Base-by-base conservation (phyloP, 305 asterid genomes). In the Rubia balearica region DNA sequence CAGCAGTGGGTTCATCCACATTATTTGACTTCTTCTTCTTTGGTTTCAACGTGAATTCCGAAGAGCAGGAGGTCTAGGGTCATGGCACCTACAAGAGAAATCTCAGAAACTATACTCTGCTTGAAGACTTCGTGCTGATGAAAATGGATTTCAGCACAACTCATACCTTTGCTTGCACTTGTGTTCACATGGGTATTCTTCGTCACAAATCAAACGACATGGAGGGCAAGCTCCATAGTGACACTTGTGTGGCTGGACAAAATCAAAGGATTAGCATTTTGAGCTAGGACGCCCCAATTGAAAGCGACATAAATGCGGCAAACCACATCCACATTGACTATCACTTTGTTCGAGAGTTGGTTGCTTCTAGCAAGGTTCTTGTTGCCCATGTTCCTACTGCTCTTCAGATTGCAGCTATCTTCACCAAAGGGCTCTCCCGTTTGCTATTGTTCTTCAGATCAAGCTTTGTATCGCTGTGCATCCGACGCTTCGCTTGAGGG, bases 161-260 rank as follows among this genome's bases (percentile, higher is more conserved):
- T 30, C 81, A 69, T 80, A 93, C 98, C 97, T 90, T 72, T 87
- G 75, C 81, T 85, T 83, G 87, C 98, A 93, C 70, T 78, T 85
- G 75, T 93, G 98, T 55, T 90, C 96, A 74, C 98, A 93, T 60
- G 88, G 59, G 73, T 86, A 90, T 76, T 78, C 88, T 82, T 82
- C 92, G 49, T 89, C 90, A 76, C 98, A 93, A 73, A 75, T 69
- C 61, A 84, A 81, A 56, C 88, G 87, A 76, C 98, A 93, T 19
- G 87, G 83, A 36, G 96, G 96, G 82, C 97, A 90, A 77, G 90
- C 85, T 80, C 97, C 98, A 81, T 90, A 93, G 74, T 93, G 98
- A 81, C 98, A 93, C 83, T 78, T 84, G 89, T 93, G 98, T 75
- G 97, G 86, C 98, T 93, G 91, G 78, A 80, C 70, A 77, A 74